Base-by-base conservation (phyloP, 371 early-diverging fungal species). In the Syncephalis plumigaleata region DNA sequence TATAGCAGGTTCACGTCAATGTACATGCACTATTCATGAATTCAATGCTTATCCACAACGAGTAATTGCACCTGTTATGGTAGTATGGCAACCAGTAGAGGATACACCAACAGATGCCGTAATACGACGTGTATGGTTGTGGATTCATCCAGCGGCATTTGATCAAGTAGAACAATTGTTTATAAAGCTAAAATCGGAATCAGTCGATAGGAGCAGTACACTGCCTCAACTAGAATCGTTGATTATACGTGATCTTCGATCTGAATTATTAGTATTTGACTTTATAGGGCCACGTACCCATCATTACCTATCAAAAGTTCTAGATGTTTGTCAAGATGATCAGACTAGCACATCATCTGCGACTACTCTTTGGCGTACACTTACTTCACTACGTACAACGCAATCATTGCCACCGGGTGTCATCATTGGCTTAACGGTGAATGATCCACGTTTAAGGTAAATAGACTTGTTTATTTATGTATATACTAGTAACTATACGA, bases 201-300 rank as follows among this genome's bases (percentile, higher is more conserved):
- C 36, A 9, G 23, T 54, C 26, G 42, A 44, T 36, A 51, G 48
- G 11, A 7, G n/a, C n/a, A n/a, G n/a, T n/a, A n/a, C n/a, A n/a
- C 11, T 31, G 31, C 31, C 31, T 31, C 31, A 31, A 9, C 22
- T 21, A 11, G 26, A 22, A 44, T 23, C 31, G 11, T 7, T 55
- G 25, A 27, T 36, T 15, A 39, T 45, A 11, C 5, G 45, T 18
- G 36, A 50, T 17, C 45, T 67, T 2, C 38, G 50, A 36, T 9
- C 25, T 65, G 31, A 57, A 47, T 52, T 79, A 5, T 52, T 73
- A 5, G 63, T 71, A 43, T 84, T 85, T 58, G 81, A 85, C 44
- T 63, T 87, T 27, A 74, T 77, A 1, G 88, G 88, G n/a, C 85
- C 86, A 13, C 65, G 83, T 8, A 65, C 81, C 7, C 77, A 79